phyloP scores from a whole-genome alignment of 1,139 yeast species.

The Pneumocystis sp. region DNA sequence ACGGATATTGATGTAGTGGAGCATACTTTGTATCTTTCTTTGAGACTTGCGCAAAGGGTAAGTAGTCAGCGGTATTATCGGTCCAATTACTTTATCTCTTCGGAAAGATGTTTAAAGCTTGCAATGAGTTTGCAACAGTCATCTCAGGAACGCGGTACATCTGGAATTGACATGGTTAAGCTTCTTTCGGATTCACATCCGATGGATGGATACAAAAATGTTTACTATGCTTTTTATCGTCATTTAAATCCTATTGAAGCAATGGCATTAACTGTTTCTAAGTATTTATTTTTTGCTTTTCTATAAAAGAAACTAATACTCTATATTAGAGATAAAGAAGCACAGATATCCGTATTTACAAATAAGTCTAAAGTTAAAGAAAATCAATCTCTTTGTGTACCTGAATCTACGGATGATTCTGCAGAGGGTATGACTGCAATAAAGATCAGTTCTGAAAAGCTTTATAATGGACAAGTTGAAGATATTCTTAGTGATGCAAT shows the following conservation, averaged over 20 bases:
- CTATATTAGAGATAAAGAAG: neutral
- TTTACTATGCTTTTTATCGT: neutral
- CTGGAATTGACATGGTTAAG: neutral
- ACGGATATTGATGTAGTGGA: slow-evolving; percentile 34
- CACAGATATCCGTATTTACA: neutral
- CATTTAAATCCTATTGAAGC: neutral
- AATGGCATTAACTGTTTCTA: neutral
- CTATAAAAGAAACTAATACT: neutral
- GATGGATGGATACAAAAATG: neutral
- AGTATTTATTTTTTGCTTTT: neutral
- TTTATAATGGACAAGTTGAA: slow-evolving; percentile 4
- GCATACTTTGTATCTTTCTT: slow-evolving; percentile 50
- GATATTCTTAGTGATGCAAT: slow-evolving; percentile 1
- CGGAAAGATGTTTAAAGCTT: slow-evolving; percentile 10
- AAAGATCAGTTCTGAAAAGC: slow-evolving; percentile 4
- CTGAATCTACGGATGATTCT: neutral
- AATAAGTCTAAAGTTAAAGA: neutral
- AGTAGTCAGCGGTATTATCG: slow-evolving; percentile 13
- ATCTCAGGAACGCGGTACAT: slow-evolving; percentile 2
- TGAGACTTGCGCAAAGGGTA: slow-evolving; percentile 41
- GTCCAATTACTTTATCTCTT: slow-evolving; percentile 7
- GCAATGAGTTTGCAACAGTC: slow-evolving; percentile 8
- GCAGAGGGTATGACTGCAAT: slow-evolving; percentile 7
- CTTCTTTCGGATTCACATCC: neutral
- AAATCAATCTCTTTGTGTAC: neutral